Base-by-base conservation (phyloP, 2,329 filamentous ascomycete species). In the Thielaviopsis populi region DNA sequence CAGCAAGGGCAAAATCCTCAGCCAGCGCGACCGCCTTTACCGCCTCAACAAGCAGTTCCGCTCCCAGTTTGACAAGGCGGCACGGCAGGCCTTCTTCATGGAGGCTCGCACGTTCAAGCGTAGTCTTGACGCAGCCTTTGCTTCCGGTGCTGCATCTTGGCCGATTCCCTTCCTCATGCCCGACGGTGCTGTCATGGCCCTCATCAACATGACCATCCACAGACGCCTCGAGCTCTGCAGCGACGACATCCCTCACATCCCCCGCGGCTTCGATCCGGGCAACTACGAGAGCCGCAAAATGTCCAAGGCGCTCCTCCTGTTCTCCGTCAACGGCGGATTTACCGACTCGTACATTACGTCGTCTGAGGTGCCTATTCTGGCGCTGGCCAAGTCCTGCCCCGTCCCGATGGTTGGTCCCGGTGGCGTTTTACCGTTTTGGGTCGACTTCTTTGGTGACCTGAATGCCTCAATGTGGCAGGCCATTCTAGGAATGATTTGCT, bases 201-300 rank as follows among this genome's bases (percentile, higher is more conserved):
- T 87, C 64, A 78, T 83, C 48, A 88, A 88, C 68, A 72, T 91
- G 63, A 80, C 85, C 66, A 81, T 83, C 0, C 72, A 79, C 60
- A 80, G 82, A 2, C 78, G 80, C 48, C 75, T 90, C 50, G 75
- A 71, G 17, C 70, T 88, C 6, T 73, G 78, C 2, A 76, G 81
- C 0, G 70, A 78, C 1, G 76, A 85, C 48, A 78, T 87, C 4
- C 82, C 83, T 0, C 69, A 79, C 60, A 83, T 88, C 37, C 83
- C 84, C 1, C 85, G 87, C 70, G 87, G 88, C 1, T 87, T 90
- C 69, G 80, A 83, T 62, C 85, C 85, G 7, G 82, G 82, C 17
- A 83, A 87, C 67, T 91, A 91, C 72, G 83, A 88, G 69, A 86
- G 84, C 24, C 79, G 86, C 63, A 82, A 83, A 65, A 84, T 86